Evolutionary conservation across 176 grass and related monocot species (phyloP).

Genomic region (Poa annua): DNA sequence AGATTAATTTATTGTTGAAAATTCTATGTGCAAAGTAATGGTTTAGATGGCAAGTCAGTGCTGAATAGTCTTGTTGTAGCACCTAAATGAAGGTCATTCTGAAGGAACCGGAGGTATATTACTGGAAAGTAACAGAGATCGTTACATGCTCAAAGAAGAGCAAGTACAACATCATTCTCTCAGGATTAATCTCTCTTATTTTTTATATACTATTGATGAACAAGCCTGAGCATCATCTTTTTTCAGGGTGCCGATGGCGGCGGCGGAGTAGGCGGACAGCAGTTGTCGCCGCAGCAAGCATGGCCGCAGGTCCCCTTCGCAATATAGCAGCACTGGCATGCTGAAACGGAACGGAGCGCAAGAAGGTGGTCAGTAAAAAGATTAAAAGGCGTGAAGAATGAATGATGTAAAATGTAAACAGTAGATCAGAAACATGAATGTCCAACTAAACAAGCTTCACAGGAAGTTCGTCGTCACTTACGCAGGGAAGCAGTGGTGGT

Average conservation of each 20-base stretch:
- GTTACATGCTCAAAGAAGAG: conserved; percentile 6
- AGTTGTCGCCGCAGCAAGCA: conserved; percentile 59
- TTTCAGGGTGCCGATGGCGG: conserved; percentile 4
- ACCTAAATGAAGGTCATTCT: conserved; percentile 16
- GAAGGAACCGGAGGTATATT: conserved; percentile 16
- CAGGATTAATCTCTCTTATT: conserved; percentile 1
- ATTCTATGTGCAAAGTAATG: neutral
- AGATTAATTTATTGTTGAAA: conserved; percentile 25
- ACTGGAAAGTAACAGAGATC: neutral
- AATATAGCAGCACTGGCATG: conserved; percentile 66
- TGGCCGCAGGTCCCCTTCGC: conserved; percentile 56
- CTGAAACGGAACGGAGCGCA: conserved; percentile 37
- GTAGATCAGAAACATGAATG: neutral
- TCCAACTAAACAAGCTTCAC: neutral
- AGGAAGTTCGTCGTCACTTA: neutral
- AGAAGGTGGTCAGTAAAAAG: neutral
- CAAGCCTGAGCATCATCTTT: neutral
- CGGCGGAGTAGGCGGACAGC: conserved; percentile 39
- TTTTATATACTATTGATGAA: conserved; percentile 1
- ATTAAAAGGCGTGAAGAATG: neutral
- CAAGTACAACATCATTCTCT: conserved; percentile 8
- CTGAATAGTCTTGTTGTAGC: neutral
- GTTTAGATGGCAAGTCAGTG: neutral
- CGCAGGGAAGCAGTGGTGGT: conserved; percentile 37
- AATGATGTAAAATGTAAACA: conserved; percentile 34